Percentiles rank a stretch among this genome's conserved stretches.
These are phyloP conservation scores for Aspergillus tamarii DNA, from an alignment of 2,329 filamentous ascomycete species.

Conservation along the genomic window DNA sequence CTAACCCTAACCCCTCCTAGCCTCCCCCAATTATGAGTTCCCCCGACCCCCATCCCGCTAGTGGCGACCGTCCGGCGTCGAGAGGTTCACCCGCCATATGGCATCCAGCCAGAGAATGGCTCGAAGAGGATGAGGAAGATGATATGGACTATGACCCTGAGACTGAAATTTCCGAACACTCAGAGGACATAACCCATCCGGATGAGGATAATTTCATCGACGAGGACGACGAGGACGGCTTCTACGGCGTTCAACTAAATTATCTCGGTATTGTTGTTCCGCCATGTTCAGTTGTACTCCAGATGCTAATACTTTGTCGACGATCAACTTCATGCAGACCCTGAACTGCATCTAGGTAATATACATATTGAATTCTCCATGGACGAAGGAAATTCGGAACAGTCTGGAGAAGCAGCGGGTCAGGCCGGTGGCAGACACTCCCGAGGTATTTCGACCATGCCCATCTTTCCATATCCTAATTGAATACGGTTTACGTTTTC, in stretches of 20 bases:
- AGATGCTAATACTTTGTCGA: neutral
- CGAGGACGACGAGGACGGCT: constrained; percentile 37
- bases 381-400: constrained; percentile 26
- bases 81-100: constrained; percentile 33
- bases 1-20: constrained; percentile 9
- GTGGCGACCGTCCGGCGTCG: constrained; percentile 25
- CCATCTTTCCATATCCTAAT: neutral
- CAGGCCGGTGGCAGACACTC: constrained; percentile 17
- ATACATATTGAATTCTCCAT: constrained; percentile 35
- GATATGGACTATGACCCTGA: constrained; percentile 56
- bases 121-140: constrained; percentile 45
- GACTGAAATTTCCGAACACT: constrained; percentile 37
- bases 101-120: constrained; percentile 43
- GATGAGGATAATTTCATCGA: constrained; percentile 41
- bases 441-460: constrained; percentile 26
- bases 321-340: constrained; percentile 12
- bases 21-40: constrained; percentile 33
- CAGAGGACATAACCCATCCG: constrained; percentile 35
- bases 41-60: constrained; percentile 26
- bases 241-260: neutral
- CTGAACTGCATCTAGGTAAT: constrained; percentile 26
- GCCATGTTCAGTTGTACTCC: neutral
- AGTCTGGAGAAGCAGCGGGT: constrained; percentile 16
- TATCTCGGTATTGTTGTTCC: constrained; percentile 20
- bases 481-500: neutral